phyloP scores from a whole-genome alignment of 331 rosid species.

The Erythrophleum ivorense region DNA sequence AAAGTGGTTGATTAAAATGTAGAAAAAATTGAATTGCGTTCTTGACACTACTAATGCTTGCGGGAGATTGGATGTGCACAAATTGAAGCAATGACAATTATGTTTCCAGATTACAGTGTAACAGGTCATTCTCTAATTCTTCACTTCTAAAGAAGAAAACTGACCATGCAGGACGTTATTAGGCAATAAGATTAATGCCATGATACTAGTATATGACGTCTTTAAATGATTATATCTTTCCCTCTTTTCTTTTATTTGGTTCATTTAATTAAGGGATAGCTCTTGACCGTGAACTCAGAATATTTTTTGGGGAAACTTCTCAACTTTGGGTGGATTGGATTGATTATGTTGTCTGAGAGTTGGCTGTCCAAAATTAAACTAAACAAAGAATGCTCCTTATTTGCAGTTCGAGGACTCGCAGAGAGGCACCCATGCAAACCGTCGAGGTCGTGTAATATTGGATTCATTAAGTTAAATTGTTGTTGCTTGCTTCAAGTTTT shows the following conservation, averaged over 20 bases:
- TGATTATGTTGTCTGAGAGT: background rate
- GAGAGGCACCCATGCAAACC: background rate
- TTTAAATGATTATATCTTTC: background rate
- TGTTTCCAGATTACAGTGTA: constrained; percentile 84
- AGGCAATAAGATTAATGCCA: background rate
- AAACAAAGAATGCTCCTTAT: background rate
- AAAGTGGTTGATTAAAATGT: background rate
- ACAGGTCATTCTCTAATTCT: constrained; percentile 58
- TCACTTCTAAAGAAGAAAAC: background rate
- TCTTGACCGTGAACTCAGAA: background rate
- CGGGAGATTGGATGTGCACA: constrained; percentile 93
- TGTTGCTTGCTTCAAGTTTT: constrained; percentile 1
- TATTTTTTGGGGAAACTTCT: background rate
- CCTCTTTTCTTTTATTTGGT: background rate
- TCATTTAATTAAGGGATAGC: background rate
- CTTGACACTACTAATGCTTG: background rate
- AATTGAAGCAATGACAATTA: constrained; percentile 90
- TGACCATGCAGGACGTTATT: background rate
- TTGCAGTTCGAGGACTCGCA: background rate
- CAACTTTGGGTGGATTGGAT: background rate
- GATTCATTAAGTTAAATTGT: background rate
- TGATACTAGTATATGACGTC: background rate
- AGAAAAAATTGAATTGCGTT: background rate
- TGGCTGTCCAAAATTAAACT: background rate
- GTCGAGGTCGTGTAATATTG: background rate